Percentiles rank a stretch among this genome's conserved stretches.
Evolutionary conservation across 2,329 filamentous ascomycete species (phyloP).

Genomic region (Arthrobotrys sphaeroides): DNA sequence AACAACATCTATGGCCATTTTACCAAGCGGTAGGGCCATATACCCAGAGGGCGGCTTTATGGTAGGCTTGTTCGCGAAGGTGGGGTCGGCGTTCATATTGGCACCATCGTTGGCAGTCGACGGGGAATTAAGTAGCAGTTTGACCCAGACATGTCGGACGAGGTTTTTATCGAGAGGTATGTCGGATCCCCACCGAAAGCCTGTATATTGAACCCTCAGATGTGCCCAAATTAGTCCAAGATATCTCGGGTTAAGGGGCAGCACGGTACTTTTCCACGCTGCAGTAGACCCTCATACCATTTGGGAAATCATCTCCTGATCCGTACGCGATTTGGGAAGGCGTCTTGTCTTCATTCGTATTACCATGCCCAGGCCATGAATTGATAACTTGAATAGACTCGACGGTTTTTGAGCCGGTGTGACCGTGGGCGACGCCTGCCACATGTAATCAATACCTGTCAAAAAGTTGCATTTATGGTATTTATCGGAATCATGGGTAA

Average conservation of each 20-base stretch:
- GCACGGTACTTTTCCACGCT: neutral
- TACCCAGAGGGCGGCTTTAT: conserved; percentile 45
- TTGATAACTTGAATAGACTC: conserved; percentile 49
- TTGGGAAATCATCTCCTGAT: conserved; percentile 39
- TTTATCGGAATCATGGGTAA: neutral
- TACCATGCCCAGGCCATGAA: conserved; percentile 47
- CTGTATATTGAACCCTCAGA: neutral
- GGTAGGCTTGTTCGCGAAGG: conserved; percentile 41
- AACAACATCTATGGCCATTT: conserved; percentile 59
- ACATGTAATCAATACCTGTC: neutral
- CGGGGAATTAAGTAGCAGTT: conserved; percentile 50
- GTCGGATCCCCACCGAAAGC: conserved; percentile 52
- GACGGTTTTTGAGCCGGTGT: conserved; percentile 39
- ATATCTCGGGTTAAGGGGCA: neutral
- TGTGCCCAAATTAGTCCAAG: neutral
- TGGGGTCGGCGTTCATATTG: conserved; percentile 52
- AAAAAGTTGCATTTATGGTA: neutral
- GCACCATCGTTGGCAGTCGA: conserved; percentile 45
- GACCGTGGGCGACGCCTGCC: conserved; percentile 42
- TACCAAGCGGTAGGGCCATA: conserved; percentile 55
- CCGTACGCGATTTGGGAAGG: conserved; percentile 50
- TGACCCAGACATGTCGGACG: conserved; percentile 46
- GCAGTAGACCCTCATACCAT: conserved; percentile 1
- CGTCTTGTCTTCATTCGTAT: conserved; percentile 46
- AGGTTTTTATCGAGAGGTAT: conserved; percentile 42